Conservation (phyloP, 805 yeast species). For the Wickerhamiella alocasiicola region DNA sequence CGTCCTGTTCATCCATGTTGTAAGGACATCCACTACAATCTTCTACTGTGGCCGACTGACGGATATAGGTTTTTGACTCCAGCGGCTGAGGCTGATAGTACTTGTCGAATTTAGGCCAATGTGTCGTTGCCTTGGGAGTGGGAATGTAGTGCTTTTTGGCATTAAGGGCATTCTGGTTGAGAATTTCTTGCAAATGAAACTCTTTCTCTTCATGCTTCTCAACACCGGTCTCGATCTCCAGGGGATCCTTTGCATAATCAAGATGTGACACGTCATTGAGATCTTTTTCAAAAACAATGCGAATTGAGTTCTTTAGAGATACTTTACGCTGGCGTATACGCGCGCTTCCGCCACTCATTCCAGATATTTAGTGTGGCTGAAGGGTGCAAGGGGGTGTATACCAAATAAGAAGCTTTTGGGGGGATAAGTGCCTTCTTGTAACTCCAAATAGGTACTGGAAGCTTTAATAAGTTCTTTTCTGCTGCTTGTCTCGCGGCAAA, state of each 20-base stretch:
- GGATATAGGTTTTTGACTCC: conserved; percentile 70
- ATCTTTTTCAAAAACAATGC: conserved; percentile 64
- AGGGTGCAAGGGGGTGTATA: no score
- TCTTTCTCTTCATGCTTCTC: conserved; percentile 97
- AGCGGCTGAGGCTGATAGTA: conserved; percentile 56
- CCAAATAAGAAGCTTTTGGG: neutral
- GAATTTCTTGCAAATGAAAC: conserved; percentile 85
- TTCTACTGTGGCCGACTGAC: conserved; percentile 90
- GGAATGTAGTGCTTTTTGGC: conserved; percentile 67
- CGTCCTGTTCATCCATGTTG: conserved; percentile 85
- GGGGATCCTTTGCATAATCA: conserved; percentile 71
- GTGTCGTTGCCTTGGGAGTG: conserved; percentile 84
- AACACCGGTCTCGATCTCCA: conserved; percentile 92
- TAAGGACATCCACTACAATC: conserved; percentile 80
- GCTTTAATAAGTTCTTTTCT: neutral
- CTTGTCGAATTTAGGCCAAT: conserved; percentile 63
- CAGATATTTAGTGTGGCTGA: conserved; percentile 2
- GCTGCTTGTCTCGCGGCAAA: neutral
- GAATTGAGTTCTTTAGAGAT: conserved; percentile 77
- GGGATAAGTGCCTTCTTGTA: neutral
- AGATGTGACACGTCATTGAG: conserved; percentile 61
- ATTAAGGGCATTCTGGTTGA: conserved; percentile 59
- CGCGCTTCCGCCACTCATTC: conserved; percentile 6
- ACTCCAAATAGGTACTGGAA: neutral
- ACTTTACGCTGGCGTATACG: conserved; percentile 72